A percentile compares a stretch with the other conserved stretches of the same genome.
Evolutionary conservation across 805 yeast genomes (phyloP).

Genomic region (Monosporozyma aquatica): DNA sequence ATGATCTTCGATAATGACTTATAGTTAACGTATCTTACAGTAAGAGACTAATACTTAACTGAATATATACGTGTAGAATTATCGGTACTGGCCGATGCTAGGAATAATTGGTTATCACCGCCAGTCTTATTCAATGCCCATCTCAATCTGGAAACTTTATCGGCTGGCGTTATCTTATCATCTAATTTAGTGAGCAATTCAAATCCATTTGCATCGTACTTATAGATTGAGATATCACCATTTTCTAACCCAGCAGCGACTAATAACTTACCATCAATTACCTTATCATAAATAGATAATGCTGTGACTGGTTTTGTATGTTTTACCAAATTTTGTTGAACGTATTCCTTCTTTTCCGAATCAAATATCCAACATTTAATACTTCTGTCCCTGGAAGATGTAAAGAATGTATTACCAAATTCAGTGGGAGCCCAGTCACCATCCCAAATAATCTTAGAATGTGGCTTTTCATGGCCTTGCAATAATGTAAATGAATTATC

Average conservation of each 20-base stretch:
- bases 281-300: constrained; percentile 38
- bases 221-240: constrained; percentile 47
- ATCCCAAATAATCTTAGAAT: constrained; percentile 91
- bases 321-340: constrained; percentile 35
- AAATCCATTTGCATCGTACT: constrained; percentile 29
- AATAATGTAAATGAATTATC: constrained; percentile 34
- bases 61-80: constrained; percentile 41
- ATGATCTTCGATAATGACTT: too few species aligned
- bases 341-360: constrained; percentile 31
- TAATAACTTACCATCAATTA: constrained; percentile 26
- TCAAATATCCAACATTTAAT: constrained; percentile 61
- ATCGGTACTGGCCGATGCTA: constrained; percentile 54
- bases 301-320: constrained; percentile 58
- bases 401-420: constrained; percentile 48
- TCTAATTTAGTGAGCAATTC: constrained; percentile 30
- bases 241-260: constrained; percentile 63
- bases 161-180: constrained; percentile 45
- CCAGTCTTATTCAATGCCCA: constrained; percentile 37
- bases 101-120: constrained; percentile 34
- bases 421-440: constrained; percentile 70
- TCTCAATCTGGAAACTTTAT: constrained; percentile 49
- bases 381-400: constrained; percentile 80
- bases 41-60: constrained; percentile 7
- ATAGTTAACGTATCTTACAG: too few species aligned
- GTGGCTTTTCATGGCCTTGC: constrained; percentile 57